A percentile compares a stretch with the other conserved stretches of the same genome.
phyloP scores from a whole-genome alignment of 1,139 yeast genomes.

The Scheffersomyces parashehatae region DNA sequence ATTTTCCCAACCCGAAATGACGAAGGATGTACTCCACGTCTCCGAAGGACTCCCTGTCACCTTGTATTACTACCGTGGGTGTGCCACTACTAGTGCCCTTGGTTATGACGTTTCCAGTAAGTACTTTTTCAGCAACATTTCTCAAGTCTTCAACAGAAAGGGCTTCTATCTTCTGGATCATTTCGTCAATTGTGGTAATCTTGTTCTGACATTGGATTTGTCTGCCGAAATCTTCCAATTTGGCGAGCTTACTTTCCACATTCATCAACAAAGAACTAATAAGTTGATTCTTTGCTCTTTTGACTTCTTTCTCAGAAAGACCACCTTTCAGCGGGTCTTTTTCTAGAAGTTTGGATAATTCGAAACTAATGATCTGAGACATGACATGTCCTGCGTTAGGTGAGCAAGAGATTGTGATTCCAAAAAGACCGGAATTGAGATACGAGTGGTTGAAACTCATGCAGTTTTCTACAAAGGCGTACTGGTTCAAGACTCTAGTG shows the following conservation, averaged over 20 bases:
- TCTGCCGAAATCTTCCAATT: constrained; percentile 91
- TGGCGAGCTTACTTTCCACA: constrained; percentile 87
- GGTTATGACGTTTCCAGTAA: constrained; percentile 63
- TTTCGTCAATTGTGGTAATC: constrained; percentile 76
- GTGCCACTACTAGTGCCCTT: constrained; percentile 55
- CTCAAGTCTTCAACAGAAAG: constrained; percentile 69
- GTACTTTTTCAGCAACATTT: constrained; percentile 71
- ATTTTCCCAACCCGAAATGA: constrained; percentile 71
- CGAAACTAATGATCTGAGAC: constrained; percentile 79
- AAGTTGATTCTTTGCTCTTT: constrained; percentile 89
- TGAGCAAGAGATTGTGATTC: constrained; percentile 79
- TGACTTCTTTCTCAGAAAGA: constrained; percentile 69
- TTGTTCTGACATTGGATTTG: constrained; percentile 85
- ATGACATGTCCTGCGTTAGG: constrained; percentile 85
- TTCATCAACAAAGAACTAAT: constrained; percentile 91
- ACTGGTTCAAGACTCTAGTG: constrained; percentile 87
- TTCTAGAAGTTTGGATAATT: constrained; percentile 64
- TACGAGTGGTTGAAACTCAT: constrained; percentile 87
- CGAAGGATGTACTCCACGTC: constrained; percentile 70
- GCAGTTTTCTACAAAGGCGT: constrained; percentile 89
- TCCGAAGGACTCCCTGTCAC: constrained; percentile 81
- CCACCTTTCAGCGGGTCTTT: constrained; percentile 57
- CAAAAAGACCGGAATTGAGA: constrained; percentile 88
- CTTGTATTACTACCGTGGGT: constrained; percentile 88
- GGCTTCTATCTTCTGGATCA: constrained; percentile 74